phyloP scores from a whole-genome alignment of 169 alveolate species.

The Plasmodium knowlesi region DNA sequence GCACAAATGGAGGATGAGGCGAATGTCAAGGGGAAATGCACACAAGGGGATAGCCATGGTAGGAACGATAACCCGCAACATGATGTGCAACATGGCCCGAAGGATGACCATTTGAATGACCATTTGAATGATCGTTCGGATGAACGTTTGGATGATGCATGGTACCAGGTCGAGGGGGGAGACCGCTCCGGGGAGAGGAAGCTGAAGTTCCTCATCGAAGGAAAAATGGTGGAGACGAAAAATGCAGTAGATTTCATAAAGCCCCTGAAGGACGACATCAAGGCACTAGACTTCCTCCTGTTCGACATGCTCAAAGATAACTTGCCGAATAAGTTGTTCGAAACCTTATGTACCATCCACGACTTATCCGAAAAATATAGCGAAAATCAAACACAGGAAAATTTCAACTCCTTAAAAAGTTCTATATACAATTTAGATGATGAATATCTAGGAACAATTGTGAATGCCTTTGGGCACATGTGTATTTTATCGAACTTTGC shows the following conservation, averaged over 20 bases:
- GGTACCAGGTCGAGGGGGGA: background rate
- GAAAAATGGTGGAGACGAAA: slow-evolving; percentile 54
- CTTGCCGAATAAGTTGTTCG: slow-evolving; percentile 47
- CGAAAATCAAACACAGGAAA: slow-evolving; percentile 63
- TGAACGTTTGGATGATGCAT: no score
- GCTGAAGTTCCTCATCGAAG: slow-evolving; percentile 46
- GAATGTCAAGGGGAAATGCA: background rate
- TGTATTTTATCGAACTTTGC: slow-evolving; percentile 81
- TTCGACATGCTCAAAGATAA: slow-evolving; percentile 69
- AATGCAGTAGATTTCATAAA: slow-evolving; percentile 54
- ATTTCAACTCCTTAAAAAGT: slow-evolving; percentile 28
- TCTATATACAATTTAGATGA: slow-evolving; percentile 42
- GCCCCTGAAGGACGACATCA: slow-evolving; percentile 71
- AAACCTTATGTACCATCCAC: slow-evolving; percentile 50
- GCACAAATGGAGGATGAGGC: background rate
- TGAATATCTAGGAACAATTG: slow-evolving; percentile 74
- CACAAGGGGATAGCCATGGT: background rate
- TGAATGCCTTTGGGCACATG: slow-evolving; percentile 80
- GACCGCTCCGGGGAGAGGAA: slow-evolving; percentile 19
- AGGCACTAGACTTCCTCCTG: slow-evolving; percentile 49
- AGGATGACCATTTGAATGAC: background rate
- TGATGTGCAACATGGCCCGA: background rate
- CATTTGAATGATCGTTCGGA: no score
- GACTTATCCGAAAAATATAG: slow-evolving; percentile 62
- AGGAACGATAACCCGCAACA: background rate